phyloP scores from a whole-genome alignment of 2,329 filamentous ascomycete species.

The Colletotrichum liaoningense region DNA sequence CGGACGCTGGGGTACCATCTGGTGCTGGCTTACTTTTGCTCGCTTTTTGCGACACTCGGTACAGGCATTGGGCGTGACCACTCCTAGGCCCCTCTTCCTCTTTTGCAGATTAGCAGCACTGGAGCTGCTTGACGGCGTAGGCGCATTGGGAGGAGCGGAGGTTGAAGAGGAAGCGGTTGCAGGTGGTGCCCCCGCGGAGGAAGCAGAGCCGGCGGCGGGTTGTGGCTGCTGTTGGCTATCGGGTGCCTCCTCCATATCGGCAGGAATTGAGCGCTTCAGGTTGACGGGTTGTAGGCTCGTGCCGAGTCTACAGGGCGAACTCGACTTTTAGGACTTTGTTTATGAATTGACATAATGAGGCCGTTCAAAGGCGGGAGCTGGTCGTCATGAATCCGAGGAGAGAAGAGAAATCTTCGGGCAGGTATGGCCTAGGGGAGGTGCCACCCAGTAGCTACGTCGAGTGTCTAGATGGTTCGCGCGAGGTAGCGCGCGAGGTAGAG shows the following conservation, averaged over 20 bases:
- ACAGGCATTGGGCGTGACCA: conserved; percentile 70
- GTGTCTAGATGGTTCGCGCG: not conserved
- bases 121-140: conserved; percentile 23
- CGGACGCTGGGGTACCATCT: not conserved
- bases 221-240: conserved; percentile 29
- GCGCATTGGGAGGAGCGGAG: conserved; percentile 7
- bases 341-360: conserved; percentile 35
- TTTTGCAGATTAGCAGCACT: conserved; percentile 56
- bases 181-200: conserved; percentile 28
- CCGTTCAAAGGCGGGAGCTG: conserved; percentile 26
- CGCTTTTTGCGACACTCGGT: conserved; percentile 72
- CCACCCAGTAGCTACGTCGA: not conserved
- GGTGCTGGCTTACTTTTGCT: conserved; percentile 60
- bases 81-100: conserved; percentile 63
- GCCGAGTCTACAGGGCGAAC: conserved; percentile 31
- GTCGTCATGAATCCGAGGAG: conserved; percentile 12
- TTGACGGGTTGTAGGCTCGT: conserved; percentile 31
- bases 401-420: not conserved
- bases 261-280: conserved; percentile 34
- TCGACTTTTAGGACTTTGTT: conserved; percentile 32
- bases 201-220: conserved; percentile 27
- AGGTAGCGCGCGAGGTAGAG: not conserved
- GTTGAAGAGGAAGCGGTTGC: conserved; percentile 9
- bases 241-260: conserved; percentile 36
- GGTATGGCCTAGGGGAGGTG: not conserved